These are phyloP conservation scores for Marasmius oreades DNA, from an alignment of 1,284 basidiomycete genomes.

Conservation along the genomic window DNA sequence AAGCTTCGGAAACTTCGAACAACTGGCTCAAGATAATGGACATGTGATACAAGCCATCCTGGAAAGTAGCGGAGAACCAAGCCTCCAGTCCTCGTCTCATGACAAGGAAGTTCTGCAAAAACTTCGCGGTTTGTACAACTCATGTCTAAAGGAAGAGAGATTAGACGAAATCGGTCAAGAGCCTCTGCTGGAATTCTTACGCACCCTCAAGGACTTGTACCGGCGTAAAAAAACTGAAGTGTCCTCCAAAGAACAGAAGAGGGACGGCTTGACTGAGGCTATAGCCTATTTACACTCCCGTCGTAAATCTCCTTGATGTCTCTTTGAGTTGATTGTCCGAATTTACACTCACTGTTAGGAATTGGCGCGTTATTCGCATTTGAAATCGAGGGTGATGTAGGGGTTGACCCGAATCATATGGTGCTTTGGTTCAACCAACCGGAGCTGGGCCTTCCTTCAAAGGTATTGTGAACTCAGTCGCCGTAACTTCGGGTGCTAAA, in stretches of 20 bases:
- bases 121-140: conserved; percentile 76
- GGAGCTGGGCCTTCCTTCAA: conserved; percentile 83
- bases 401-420: conserved; percentile 86
- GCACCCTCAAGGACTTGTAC: conserved; percentile 54
- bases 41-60: conserved; percentile 62
- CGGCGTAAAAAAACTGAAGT: conserved; percentile 30
- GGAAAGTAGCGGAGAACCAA: conserved; percentile 33
- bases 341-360: conserved; percentile 36
- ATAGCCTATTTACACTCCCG: conserved; percentile 85
- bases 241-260: conserved; percentile 19
- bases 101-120: conserved; percentile 77
- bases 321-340: not conserved
- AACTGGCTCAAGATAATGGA: conserved; percentile 60
- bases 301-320: conserved; percentile 40
- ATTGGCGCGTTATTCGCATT: conserved; percentile 78
- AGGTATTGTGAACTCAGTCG: conserved; percentile 44
- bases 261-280: conserved; percentile 68
- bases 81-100: conserved; percentile 29
- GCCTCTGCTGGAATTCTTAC: conserved; percentile 60
- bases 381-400: conserved; percentile 84
- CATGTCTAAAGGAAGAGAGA: conserved; percentile 76
- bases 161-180: conserved; percentile 61
- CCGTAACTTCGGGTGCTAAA: not conserved
- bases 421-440: conserved; percentile 86
- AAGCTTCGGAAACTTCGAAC: conserved; percentile 60